These are phyloP conservation scores for Lactarius trivialis DNA, from an alignment of 768 basidiomycete genomes.

Conservation along the genomic window DNA sequence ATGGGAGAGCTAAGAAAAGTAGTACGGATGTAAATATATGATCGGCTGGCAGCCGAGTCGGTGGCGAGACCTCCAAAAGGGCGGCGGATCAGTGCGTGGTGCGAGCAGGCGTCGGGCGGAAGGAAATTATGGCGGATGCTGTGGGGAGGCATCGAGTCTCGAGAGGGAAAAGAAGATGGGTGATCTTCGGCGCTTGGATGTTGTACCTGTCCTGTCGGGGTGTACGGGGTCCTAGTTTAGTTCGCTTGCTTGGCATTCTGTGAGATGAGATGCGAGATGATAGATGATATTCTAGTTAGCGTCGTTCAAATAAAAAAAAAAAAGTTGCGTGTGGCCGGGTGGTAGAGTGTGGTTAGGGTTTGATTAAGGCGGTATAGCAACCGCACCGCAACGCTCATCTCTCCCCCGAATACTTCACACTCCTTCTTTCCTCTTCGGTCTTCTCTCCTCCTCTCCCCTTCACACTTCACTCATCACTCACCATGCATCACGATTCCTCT, in stretches of 20 bases:
- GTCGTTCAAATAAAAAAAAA: not conserved
- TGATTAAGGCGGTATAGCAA: not conserved
- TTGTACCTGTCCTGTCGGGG: not conserved
- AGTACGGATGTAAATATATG: not conserved
- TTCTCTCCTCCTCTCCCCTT: constrained; percentile 29
- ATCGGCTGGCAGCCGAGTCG: not conserved
- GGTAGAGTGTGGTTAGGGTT: not conserved
- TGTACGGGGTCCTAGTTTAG: not conserved
- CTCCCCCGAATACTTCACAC: constrained; percentile 5
- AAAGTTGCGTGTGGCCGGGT: not conserved
- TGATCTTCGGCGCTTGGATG: not conserved
- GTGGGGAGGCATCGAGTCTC: not conserved
- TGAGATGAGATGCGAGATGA: not conserved
- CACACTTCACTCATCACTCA: constrained; percentile 30
- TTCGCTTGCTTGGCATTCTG: not conserved
- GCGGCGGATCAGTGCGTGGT: not conserved
- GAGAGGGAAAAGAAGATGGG: not conserved
- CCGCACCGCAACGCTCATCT: not conserved
- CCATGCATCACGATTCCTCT: constrained; percentile 36
- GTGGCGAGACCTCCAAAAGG: not conserved
- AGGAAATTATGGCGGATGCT: not conserved
- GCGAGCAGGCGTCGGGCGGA: not conserved
- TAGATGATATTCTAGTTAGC: not conserved
- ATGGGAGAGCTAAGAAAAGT: not conserved
- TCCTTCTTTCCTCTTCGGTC: constrained; percentile 1